Evolutionary conservation across 306 rosid species (phyloP), one percentile per base, ranked within the genome.

Genomic region (Quercus gilva): DNA sequence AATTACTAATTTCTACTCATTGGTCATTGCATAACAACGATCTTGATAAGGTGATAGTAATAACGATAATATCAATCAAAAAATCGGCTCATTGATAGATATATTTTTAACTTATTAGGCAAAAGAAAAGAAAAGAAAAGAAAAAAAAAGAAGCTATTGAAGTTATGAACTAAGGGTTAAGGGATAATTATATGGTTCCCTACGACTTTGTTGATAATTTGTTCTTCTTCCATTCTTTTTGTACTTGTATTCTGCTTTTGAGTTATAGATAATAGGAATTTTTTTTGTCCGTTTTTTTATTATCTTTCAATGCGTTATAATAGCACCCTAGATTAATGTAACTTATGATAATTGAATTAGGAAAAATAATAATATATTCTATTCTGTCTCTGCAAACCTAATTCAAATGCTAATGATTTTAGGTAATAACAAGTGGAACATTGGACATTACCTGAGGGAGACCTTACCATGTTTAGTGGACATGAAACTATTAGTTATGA

Each of bases 391-490:
- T 55, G n/a, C 45, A 17, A 13, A 20, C 75, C 56, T 57, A 52
- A 69, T 55, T 81, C 80, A 81, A 81, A 72, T 72, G 74, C 43
- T 76, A 84, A 81, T 76, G 37, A 77, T 80, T 76, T 43, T 20
- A 55, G 61, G 69, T 49, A 75, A 75, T 68, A 78, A 63, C 69
- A 41, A 31, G 51, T 51, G 15, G 31, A 28, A 29, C 20, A 11
- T 53, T 26, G 4, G 56, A 37, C 71, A 51, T 68, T 29, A 21
- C 37, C 69, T 37, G 13, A 6, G 20, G 51, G 55, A 51, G 25
- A 8, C 15, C 56, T 43, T 17, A 41, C 12, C 21, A 11, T 60
- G 29, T 1, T 45, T 5, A 33, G 19, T 33, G 5, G 69, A 55
- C 49, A 75, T 61, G 45, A 60, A 75, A 59, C 71, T 29, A 31